These are phyloP conservation scores for Trichomonascaceae sp. DNA, from an alignment of 1,139 yeast species.

Conservation along the genomic window DNA sequence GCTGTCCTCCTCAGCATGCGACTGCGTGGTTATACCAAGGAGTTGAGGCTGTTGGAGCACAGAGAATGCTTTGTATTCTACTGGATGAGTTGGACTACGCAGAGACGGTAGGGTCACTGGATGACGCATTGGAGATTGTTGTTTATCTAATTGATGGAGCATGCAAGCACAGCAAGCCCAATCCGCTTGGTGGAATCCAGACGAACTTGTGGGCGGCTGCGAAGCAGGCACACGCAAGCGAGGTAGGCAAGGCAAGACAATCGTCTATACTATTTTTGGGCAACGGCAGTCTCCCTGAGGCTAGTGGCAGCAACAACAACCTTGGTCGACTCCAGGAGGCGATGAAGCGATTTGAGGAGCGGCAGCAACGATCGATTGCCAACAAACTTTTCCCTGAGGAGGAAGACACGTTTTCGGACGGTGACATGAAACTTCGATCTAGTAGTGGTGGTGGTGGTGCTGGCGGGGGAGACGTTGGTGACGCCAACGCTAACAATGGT, in stretches of 20 bases:
- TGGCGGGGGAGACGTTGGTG: no score
- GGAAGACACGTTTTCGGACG: not conserved
- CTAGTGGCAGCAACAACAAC: no score
- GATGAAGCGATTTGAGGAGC: not conserved
- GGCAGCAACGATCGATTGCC: not conserved
- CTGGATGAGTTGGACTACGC: constrained; percentile 18
- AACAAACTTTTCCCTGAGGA: not conserved
- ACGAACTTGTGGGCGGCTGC: no score
- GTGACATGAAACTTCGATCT: not conserved
- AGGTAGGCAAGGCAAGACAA: no score
- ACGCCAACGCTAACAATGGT: not conserved
- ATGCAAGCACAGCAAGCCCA: constrained; percentile 2
- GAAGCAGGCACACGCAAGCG: no score
- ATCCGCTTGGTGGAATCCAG: no score
- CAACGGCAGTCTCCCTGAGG: no score
- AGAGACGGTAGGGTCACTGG: constrained; percentile 14
- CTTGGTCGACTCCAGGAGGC: not conserved
- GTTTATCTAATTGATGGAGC: constrained; percentile 8
- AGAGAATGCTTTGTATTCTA: constrained; percentile 22
- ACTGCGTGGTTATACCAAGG: constrained; percentile 45
- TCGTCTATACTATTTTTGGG: no score
- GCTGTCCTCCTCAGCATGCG: constrained; percentile 18
- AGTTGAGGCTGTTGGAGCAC: constrained; percentile 41
- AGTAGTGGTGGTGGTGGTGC: no score
- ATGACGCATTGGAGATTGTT: constrained; percentile 14